Evolutionary conservation across 2,329 filamentous ascomycete genomes (phyloP).

Genomic region (Orbilia ellipsospora): DNA sequence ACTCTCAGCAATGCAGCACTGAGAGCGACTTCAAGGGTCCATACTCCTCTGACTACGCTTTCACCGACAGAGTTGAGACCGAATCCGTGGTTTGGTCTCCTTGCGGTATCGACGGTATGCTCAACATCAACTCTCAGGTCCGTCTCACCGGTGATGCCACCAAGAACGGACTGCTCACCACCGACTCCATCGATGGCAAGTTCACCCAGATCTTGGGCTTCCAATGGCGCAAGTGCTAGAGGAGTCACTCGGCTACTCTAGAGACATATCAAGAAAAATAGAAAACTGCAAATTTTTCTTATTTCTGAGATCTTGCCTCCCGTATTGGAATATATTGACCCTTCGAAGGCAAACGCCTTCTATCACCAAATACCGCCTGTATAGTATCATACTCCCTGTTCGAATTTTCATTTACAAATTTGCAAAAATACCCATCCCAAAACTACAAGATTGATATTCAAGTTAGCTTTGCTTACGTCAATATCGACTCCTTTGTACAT

Average conservation of each 20-base stretch:
- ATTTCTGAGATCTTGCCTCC: not conserved
- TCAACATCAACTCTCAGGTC: constrained; percentile 69
- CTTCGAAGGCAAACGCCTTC: no score
- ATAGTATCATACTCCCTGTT: no score
- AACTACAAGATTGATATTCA: no score
- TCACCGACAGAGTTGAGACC: constrained; percentile 65
- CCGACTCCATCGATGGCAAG: constrained; percentile 67
- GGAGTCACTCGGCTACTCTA: constrained; percentile 20
- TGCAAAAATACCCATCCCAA: no score
- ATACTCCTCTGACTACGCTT: constrained; percentile 63
- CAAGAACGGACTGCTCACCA: constrained; percentile 64
- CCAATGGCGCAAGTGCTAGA: constrained; percentile 63
- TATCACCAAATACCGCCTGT: no score
- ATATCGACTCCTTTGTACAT: constrained; percentile 10
- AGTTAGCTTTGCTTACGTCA: not conserved
- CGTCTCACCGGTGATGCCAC: constrained; percentile 62
- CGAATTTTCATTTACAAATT: no score
- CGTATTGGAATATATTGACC: no score
- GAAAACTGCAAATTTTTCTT: constrained; percentile 17
- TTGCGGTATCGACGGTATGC: constrained; percentile 66
- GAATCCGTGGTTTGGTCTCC: constrained; percentile 68
- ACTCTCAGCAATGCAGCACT: constrained; percentile 60
- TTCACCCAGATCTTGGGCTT: constrained; percentile 64
- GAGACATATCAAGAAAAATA: not conserved
- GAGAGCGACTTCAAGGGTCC: constrained; percentile 64